These are phyloP conservation scores for Tulasnella sp. DNA, from an alignment of 768 basidiomycete species.

Conservation along the genomic window DNA sequence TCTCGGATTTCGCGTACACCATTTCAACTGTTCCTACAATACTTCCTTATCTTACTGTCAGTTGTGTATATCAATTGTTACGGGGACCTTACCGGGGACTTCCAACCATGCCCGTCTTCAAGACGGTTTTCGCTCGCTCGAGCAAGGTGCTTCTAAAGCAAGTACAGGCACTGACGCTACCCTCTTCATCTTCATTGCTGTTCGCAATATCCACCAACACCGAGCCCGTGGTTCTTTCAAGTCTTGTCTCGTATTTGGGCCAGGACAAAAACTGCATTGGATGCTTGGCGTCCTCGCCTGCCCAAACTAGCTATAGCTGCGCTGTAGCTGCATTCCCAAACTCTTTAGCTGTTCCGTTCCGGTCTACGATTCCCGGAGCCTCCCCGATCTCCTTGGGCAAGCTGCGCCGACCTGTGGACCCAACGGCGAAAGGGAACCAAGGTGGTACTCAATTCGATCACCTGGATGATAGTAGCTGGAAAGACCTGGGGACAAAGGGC, in stretches of 20 bases:
- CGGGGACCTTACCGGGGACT: no score
- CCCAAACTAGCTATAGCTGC: background rate
- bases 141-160: background rate
- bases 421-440: background rate
- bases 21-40: no score
- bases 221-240: background rate
- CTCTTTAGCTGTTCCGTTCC: background rate
- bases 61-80: no score
- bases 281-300: background rate
- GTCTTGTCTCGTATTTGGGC: background rate
- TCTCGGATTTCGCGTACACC: no score
- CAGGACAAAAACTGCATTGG: background rate
- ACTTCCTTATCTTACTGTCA: no score
- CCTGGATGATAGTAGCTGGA: background rate
- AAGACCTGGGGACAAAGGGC: background rate
- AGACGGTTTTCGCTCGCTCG: conserved; percentile 1
- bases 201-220: conserved; percentile 2
- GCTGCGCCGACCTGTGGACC: background rate
- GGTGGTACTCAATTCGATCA: background rate
- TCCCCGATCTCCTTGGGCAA: background rate
- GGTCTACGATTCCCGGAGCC: background rate
- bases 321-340: background rate
- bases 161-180: background rate
- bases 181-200: background rate
- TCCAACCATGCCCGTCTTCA: conserved; percentile 4